Evolutionary conservation across 768 basidiomycete species (phyloP).

Genomic region (Mycena alexandri): DNA sequence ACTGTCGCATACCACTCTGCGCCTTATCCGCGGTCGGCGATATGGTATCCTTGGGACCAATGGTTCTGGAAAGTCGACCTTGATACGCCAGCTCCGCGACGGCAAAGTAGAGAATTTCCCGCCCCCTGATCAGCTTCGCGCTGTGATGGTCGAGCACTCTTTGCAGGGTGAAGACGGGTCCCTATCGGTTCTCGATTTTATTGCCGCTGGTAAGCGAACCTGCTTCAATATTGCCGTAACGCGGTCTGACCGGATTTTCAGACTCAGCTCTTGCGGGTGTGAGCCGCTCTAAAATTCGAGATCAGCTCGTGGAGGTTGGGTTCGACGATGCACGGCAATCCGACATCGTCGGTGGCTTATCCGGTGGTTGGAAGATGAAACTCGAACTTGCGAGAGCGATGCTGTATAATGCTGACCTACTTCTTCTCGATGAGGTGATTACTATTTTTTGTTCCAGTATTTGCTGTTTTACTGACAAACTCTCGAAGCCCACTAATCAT

Average conservation of each 20-base stretch:
- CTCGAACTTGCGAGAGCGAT: conserved; percentile 95
- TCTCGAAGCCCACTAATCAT: conserved; percentile 86
- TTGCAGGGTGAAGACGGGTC: conserved; percentile 94
- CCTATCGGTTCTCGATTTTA: conserved; percentile 87
- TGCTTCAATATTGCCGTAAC: conserved; percentile 7
- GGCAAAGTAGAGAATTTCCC: conserved; percentile 98
- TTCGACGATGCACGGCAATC: conserved; percentile 90
- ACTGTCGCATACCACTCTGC: conserved; percentile 92
- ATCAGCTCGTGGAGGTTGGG: conserved; percentile 88
- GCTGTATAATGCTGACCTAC: conserved; percentile 92
- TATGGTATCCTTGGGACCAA: conserved; percentile 98
- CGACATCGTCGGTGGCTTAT: conserved; percentile 89
- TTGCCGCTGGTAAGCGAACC: conserved; percentile 75
- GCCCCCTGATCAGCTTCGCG: conserved; percentile 84
- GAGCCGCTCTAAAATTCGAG: conserved; percentile 78
- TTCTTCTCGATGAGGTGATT: conserved; percentile 85
- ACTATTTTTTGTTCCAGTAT: conserved; percentile 13
- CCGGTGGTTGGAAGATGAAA: conserved; percentile 99
- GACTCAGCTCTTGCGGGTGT: conserved; percentile 77
- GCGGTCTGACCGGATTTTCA: conserved; percentile 43
- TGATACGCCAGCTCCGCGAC: conserved; percentile 95
- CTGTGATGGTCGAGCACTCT: conserved; percentile 98
- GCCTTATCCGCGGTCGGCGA: conserved; percentile 89
- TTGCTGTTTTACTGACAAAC: conserved; percentile 20
- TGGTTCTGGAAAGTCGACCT: conserved; percentile 95